Base-by-base conservation (phyloP, 139 green algal species). In the Chloropicon primus region DNA sequence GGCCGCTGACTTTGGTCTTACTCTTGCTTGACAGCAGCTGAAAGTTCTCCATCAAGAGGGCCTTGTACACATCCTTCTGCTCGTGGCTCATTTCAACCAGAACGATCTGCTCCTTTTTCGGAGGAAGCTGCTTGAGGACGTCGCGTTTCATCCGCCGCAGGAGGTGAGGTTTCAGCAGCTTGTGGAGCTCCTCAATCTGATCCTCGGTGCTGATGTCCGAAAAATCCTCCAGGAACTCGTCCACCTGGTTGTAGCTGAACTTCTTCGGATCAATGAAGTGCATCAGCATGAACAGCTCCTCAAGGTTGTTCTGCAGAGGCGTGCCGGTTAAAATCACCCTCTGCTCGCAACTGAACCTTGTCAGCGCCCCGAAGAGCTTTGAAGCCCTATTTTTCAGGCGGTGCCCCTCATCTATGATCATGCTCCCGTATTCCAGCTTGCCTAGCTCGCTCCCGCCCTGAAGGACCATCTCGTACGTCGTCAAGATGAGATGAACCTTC, bases 31-130 rank as follows among this genome's bases (percentile, higher is more conserved):
- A 82, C 73, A 87, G 80, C 22, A 81, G 54, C 27, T 78, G 24
- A 74, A 84, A 87, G 79, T 84, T 87, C 1, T 77, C 76, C 53
- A 73, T 79, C 22, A 91, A 83, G 26, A 91, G 86, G 71, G 54
- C 72, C 27, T 84, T 84, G 83, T 91, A 91, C 2, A 27, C 23
- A 26, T 74, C 76, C 25, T 85, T 82, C 82, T 91, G 87, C 78
- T 82, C 28, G 21, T 73, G 17, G 22, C 75, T 83, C 28, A 92
- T 82, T 83, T 92, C 89, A 71, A 93, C 86, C 22, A 85, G 79
- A 53, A 92, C 87, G 27, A 94, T 89, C 83, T 90, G 89, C 86
- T 95, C 90, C 80, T 86, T 86, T 86, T 93, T 95, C 26, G 89
- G 90, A 2, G 90, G 90, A 85, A 95, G 83, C 77, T 89, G 73